A percentile compares a stretch with the other conserved stretches of the same genome.
phyloP scores from a whole-genome alignment of 352 stramenopile species.

The Poterioochromonas sp. region DNA sequence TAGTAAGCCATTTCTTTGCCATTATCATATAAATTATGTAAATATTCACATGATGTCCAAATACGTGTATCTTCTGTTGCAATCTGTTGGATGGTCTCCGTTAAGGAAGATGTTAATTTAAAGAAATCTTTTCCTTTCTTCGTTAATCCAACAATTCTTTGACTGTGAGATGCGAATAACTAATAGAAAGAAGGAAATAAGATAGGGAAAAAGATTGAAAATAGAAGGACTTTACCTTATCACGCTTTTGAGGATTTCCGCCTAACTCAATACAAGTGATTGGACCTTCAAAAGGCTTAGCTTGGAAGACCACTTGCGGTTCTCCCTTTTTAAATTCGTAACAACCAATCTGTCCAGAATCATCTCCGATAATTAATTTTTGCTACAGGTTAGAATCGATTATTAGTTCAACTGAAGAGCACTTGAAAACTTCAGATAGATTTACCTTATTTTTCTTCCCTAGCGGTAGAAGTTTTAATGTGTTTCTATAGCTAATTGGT shows the following conservation, averaged over 20 bases:
- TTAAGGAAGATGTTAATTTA: slow-evolving; percentile 43
- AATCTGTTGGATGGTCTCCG: slow-evolving; percentile 42
- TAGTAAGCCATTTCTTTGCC: slow-evolving; percentile 14
- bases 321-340: slow-evolving; percentile 46
- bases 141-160: slow-evolving; percentile 38
- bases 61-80: slow-evolving; percentile 40
- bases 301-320: slow-evolving; percentile 34
- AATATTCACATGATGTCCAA: slow-evolving; percentile 41
- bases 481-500: slow-evolving; percentile 37
- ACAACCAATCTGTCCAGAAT: slow-evolving; percentile 39
- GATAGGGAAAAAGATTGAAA: not conserved
- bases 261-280: slow-evolving; percentile 34
- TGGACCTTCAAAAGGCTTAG: slow-evolving; percentile 24
- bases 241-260: slow-evolving; percentile 32
- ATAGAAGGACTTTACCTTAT: slow-evolving; percentile 38
- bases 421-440: not conserved
- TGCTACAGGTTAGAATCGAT: slow-evolving; percentile 28
- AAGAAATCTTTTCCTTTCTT: slow-evolving; percentile 48
- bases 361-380: slow-evolving; percentile 38
- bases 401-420: not conserved
- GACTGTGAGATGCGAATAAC: slow-evolving; percentile 31
- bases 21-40: slow-evolving; percentile 45
- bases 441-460: slow-evolving; percentile 42
- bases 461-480: slow-evolving; percentile 40
- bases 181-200: not conserved